phyloP scores from a whole-genome alignment of 441 rosid genomes.

The Populus hybrid region DNA sequence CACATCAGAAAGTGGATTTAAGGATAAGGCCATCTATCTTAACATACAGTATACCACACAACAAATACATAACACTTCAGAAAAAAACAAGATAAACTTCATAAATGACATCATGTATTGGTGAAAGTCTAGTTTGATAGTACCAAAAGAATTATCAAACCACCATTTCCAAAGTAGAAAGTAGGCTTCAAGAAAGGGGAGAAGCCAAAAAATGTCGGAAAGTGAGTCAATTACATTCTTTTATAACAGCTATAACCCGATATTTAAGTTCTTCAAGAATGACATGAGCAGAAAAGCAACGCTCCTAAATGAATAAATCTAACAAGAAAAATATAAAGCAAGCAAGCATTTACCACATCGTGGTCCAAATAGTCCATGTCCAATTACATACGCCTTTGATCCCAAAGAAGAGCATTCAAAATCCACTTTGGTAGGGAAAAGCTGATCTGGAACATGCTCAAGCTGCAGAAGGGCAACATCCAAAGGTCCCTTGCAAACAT shows the following conservation, averaged over 20 bases:
- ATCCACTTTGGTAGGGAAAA: slow-evolving; percentile 50
- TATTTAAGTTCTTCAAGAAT: slow-evolving; percentile 1
- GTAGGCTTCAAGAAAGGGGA: neutral
- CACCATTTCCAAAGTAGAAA: neutral
- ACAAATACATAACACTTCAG: neutral
- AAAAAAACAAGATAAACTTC: neutral
- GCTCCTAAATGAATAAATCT: neutral
- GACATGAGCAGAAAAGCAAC: neutral
- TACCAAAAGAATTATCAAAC: neutral
- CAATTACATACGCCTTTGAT: slow-evolving; percentile 70
- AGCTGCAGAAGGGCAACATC: slow-evolving; percentile 89
- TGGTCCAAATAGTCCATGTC: slow-evolving; percentile 94
- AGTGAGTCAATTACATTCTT: neutral
- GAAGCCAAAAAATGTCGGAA: neutral
- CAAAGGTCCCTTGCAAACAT: slow-evolving; percentile 71
- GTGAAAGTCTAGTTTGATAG: neutral
- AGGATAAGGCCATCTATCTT: slow-evolving; percentile 1
- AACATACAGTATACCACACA: neutral
- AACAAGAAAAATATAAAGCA: neutral
- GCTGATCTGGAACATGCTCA: slow-evolving; percentile 53
- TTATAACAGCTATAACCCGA: neutral
- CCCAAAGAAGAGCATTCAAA: slow-evolving; percentile 60
- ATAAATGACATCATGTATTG: neutral
- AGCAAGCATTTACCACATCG: slow-evolving; percentile 61
- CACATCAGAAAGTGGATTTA: neutral